These are phyloP conservation scores for Cymodocea nodosa DNA, from an alignment of 116 monocot species.

Conservation along the genomic window DNA sequence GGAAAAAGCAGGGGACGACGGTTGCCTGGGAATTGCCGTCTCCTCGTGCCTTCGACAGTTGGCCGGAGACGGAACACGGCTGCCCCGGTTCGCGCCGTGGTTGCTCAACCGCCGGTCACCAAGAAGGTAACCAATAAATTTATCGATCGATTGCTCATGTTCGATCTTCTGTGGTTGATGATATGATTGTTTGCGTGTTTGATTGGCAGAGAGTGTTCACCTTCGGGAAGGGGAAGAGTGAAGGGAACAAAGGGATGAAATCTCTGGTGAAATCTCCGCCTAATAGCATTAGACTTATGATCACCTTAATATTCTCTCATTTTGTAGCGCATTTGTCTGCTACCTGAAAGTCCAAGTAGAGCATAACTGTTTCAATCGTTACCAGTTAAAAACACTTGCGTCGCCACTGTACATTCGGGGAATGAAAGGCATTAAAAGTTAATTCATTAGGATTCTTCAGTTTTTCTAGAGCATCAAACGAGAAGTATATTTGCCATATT, in stretches of 20 bases:
- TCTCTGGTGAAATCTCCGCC: constrained; percentile 37
- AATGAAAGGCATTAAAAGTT: background rate
- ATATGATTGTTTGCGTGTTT: background rate
- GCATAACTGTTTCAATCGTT: no score
- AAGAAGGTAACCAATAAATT: background rate
- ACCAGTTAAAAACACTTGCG: no score
- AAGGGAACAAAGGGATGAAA: constrained; percentile 88
- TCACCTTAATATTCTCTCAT: no score
- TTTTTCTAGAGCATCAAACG: no score
- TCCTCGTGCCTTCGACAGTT: background rate
- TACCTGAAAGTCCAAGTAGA: no score
- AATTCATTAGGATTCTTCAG: no score
- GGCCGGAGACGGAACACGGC: background rate
- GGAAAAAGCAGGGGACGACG: background rate
- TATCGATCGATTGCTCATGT: no score
- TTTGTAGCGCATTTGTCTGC: no score
- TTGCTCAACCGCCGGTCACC: background rate
- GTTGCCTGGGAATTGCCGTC: background rate
- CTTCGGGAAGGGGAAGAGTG: constrained; percentile 82
- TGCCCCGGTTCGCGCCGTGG: background rate
- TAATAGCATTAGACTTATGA: no score
- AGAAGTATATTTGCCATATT: no score
- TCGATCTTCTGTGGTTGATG: background rate
- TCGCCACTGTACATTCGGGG: background rate
- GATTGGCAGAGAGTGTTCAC: constrained; percentile 63